Base-by-base conservation (phyloP, 129 eudicot genomes). In the Oenanthe sinensis region DNA sequence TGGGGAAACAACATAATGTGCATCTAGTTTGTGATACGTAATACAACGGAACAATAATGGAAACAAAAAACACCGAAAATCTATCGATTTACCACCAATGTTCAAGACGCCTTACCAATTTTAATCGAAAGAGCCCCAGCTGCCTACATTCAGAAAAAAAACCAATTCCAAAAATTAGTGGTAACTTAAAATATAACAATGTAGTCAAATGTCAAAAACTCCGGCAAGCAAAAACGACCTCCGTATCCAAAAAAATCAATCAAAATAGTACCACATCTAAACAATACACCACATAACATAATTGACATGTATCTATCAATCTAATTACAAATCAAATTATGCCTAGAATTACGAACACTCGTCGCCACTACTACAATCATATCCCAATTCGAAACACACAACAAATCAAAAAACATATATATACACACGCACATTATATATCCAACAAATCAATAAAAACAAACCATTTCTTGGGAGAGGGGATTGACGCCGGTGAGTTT, bases 401-500 rank as follows among this genome's bases (percentile, higher is more conserved):
- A 71, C 49, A 7, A 71, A 17, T 16, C 30, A 43, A 36, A 24
- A 0, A 16, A 15, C 22, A 55, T 13, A 55, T 55, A 30, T 36
- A 28, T 3, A 12, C 0, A 33, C 3, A 30, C 4, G 36, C 2
- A 11, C 17, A 26, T 12, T 33, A 16, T 3, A 13, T 43, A 46
- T 4, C 26, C 9, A 71, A 71, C 3, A 71, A 42, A 70, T 70
- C n/a, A 43, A 72, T 3, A 15, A 15, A 55, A 14, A 60, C 81
- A 44, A 24, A 95, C 98, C 98, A 95, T 95, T 82, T 95, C 98
- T 76, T 95, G 98, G 22, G 97, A 95, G 5, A 95, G 87, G 71
- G 98, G 98, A 73, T 95, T 95, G 81, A 90, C 92, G 78, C 98
- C 98, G 67, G 98, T 95, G 78, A 95, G 96, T 79, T 87, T 83